Conservation (phyloP, 2,329 filamentous ascomycete genomes). For the Ophiostoma sp. region DNA sequence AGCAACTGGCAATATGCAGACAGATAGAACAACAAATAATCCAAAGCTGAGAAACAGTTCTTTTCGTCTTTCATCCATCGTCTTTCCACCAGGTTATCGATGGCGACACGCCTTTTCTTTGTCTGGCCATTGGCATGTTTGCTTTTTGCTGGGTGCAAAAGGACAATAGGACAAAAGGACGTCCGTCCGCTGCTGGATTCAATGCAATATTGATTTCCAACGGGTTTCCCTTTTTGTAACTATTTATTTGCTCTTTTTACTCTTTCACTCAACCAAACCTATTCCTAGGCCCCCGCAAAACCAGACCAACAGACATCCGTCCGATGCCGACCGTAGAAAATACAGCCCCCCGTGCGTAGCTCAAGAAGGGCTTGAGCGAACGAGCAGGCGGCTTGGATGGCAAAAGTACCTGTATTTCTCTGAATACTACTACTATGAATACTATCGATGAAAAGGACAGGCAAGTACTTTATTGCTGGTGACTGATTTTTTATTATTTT, state of each 20-base stretch:
- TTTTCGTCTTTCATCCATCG: neutral
- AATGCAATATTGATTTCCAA: constrained; percentile 4
- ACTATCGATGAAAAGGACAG: neutral
- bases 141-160: constrained; percentile 9
- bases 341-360: neutral
- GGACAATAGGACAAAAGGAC: neutral
- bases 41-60: neutral
- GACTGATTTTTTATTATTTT: neutral
- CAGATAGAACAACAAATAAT: neutral
- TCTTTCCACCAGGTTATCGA: neutral
- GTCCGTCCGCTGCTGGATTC: neutral
- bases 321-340: neutral
- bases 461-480: neutral
- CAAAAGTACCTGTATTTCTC: too few species aligned
- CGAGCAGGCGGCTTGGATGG: neutral
- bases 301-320: neutral
- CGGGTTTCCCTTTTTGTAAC: neutral
- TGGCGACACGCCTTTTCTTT: neutral
- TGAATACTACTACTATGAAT: too few species aligned
- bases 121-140: neutral
- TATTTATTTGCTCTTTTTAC: too few species aligned
- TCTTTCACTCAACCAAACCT: too few species aligned
- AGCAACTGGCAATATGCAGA: too few species aligned
- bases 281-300: neutral
- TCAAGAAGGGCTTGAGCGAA: neutral